phyloP scores from a whole-genome alignment of 257 asterid species.

The Coffea eugenioides region DNA sequence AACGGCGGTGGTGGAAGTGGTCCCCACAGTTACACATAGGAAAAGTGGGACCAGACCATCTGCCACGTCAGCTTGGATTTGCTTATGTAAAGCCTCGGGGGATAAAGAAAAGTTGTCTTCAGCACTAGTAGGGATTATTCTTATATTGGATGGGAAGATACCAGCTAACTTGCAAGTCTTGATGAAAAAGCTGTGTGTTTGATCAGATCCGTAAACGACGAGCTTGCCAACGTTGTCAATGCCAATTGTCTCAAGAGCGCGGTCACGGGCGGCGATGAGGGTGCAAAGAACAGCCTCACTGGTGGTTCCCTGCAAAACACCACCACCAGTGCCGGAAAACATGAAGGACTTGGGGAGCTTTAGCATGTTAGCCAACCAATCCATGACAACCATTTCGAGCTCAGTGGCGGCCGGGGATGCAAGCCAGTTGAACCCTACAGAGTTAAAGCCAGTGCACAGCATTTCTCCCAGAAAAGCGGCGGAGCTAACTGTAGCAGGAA shows the following conservation, averaged over 20 bases:
- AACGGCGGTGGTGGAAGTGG: conserved; percentile 73
- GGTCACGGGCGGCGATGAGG: conserved; percentile 65
- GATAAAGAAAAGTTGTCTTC: conserved; percentile 36
- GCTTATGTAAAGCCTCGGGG: conserved; percentile 30
- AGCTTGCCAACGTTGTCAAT: conserved; percentile 44
- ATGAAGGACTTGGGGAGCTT: conserved; percentile 53
- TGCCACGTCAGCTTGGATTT: conserved; percentile 41
- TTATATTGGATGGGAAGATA: conserved; percentile 47
- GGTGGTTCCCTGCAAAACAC: conserved; percentile 75
- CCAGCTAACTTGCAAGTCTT: conserved; percentile 74
- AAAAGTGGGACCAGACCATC: conserved; percentile 55
- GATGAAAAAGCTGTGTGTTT: conserved; percentile 63
- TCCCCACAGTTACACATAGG: conserved; percentile 66
- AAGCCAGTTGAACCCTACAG: conserved; percentile 84
- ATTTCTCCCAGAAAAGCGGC: conserved; percentile 78
- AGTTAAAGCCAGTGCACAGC: conserved; percentile 65
- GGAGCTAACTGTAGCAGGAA: conserved; percentile 65
- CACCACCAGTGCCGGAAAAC: conserved; percentile 82
- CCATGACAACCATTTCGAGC: conserved; percentile 79
- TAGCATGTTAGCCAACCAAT: conserved; percentile 74
- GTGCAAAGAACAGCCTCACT: conserved; percentile 66
- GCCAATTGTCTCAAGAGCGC: conserved; percentile 41
- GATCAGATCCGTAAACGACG: conserved; percentile 74
- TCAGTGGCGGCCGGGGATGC: conserved; percentile 87
- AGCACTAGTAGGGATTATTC: conserved; percentile 46